Percentiles rank a stretch among this genome's conserved stretches.
These are phyloP conservation scores for Aspergillus fischeri DNA, from an alignment of 2,329 filamentous ascomycete species.

Conservation along the genomic window DNA sequence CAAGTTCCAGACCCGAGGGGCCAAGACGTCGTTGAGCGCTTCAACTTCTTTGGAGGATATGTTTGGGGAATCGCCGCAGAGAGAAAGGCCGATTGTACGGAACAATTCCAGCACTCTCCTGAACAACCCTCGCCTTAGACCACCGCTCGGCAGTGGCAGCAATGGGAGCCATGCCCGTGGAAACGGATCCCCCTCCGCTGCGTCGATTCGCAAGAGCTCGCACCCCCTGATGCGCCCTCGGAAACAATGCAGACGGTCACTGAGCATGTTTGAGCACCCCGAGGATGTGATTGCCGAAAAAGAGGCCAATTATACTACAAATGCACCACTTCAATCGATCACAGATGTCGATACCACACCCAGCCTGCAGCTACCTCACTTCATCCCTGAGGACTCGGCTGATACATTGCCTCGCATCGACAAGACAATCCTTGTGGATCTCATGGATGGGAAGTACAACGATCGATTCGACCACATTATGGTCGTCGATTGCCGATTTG, in stretches of 20 bases:
- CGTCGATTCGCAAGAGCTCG: conserved; percentile 67
- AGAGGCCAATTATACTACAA: conserved; percentile 53
- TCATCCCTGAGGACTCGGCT: conserved; percentile 71
- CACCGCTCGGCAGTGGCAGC: conserved; percentile 58
- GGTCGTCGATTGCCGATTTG: conserved; percentile 94
- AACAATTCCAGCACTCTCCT: conserved; percentile 56
- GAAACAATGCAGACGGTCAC: conserved; percentile 83
- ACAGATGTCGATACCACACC: conserved; percentile 79
- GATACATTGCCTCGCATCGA: conserved; percentile 87
- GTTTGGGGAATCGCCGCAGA: conserved; percentile 74
- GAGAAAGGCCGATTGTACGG: conserved; percentile 60
- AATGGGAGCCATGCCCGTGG: conserved; percentile 54
- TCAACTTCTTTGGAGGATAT: conserved; percentile 71
- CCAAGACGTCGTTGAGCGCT: conserved; percentile 52
- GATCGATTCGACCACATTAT: conserved; percentile 73
- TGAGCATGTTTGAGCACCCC: conserved; percentile 97
- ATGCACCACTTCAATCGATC: conserved; percentile 64
- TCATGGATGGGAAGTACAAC: conserved; percentile 80
- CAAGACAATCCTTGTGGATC: conserved; percentile 74
- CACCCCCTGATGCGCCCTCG: conserved; percentile 71
- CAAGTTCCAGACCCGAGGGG: conserved; percentile 62
- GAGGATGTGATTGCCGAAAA: conserved; percentile 82
- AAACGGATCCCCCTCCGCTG: conserved; percentile 70
- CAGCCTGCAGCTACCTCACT: conserved; percentile 75
- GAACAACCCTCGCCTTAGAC: conserved; percentile 60